Conservation (phyloP, 2,329 filamentous ascomycete genomes). For the Monilinia fructicola region DNA sequence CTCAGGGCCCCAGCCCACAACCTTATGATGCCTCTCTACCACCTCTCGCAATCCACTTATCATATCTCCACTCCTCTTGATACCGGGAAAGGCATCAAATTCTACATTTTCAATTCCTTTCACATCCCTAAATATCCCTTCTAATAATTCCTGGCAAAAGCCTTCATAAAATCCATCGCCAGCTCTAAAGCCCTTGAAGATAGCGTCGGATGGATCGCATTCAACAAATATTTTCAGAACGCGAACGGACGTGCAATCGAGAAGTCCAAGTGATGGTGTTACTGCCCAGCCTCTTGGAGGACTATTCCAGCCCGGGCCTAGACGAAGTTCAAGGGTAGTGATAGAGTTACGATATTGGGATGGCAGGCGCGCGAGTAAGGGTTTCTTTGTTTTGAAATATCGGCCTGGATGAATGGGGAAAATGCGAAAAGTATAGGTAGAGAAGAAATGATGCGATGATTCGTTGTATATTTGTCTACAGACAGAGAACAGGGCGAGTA, state of each 20-base stretch:
- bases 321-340: slow-evolving; percentile 64
- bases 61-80: slow-evolving; percentile 64
- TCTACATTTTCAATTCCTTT: slow-evolving; percentile 59
- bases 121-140: slow-evolving; percentile 55
- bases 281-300: slow-evolving; percentile 72
- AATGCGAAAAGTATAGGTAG: slow-evolving; percentile 60
- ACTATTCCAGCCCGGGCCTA: slow-evolving; percentile 71
- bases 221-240: slow-evolving; percentile 68
- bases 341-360: slow-evolving; percentile 59
- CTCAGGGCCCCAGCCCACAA: slow-evolving; percentile 66
- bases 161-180: slow-evolving; percentile 68
- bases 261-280: slow-evolving; percentile 61
- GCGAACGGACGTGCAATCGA: slow-evolving; percentile 59
- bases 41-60: slow-evolving; percentile 60
- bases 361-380: slow-evolving; percentile 66
- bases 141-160: slow-evolving; percentile 61
- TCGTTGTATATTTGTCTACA: slow-evolving; percentile 62
- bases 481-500: slow-evolving; percentile 59
- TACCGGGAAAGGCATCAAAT: slow-evolving; percentile 67
- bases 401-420: slow-evolving; percentile 64
- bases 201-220: slow-evolving; percentile 65
- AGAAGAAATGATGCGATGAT: slow-evolving; percentile 65
- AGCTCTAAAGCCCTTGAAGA: slow-evolving; percentile 62
- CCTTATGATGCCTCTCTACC: slow-evolving; percentile 49
- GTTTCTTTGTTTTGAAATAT: slow-evolving; percentile 72